Base-by-base conservation (phyloP, 352 stramenopile genomes). In the Phytopythium oedochilum region DNA sequence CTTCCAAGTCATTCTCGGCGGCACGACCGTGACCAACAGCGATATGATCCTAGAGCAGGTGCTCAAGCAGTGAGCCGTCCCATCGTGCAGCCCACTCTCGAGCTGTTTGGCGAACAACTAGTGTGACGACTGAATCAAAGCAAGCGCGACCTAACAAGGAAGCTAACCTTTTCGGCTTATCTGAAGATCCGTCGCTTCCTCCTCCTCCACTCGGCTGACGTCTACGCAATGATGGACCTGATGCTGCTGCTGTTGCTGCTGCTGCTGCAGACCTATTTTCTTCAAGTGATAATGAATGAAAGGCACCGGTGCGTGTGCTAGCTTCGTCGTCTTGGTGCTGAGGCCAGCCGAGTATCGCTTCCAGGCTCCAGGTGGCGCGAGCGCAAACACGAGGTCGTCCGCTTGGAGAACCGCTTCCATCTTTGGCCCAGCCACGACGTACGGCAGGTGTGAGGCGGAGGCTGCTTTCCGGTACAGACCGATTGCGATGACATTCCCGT, bases 11-110 rank as follows among this genome's bases (percentile, higher is more conserved):
- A 77, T 92, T 31, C 47, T 92, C 23, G 83, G 83, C 38, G 75
- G 78, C 54, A 92, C 83, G 8, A 89, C 78, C 7, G 65, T 90
- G 46, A 90, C 83, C 4, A 90, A 87, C 63, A 81, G 64, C 54
- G 63, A 84, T 26, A 64, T 89, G 38, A 57, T 92, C 40, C 38
- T 88, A 43, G 55, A 85, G 32, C 76, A 89, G 34, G 61, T 89
- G 15, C 81, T 89, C 42, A 61, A 51, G 25, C 28, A 48, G 25
- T 32, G 7, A 32, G 42, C 25, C 11, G 0, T 4, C 32, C 22
- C 31, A 20, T 48, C 17, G 22, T 14, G 23, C 40, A 28, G 10
- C n/a, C 6, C 23, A 18, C 12, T 29, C 23, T 46, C 28, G 1
- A 8, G 17, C 9, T 44, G 17, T 44, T 44, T 44, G 38, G n/a